Evolutionary conservation across 352 stramenopile species (phyloP).

Genomic region (Aphanomyces stellatus): DNA sequence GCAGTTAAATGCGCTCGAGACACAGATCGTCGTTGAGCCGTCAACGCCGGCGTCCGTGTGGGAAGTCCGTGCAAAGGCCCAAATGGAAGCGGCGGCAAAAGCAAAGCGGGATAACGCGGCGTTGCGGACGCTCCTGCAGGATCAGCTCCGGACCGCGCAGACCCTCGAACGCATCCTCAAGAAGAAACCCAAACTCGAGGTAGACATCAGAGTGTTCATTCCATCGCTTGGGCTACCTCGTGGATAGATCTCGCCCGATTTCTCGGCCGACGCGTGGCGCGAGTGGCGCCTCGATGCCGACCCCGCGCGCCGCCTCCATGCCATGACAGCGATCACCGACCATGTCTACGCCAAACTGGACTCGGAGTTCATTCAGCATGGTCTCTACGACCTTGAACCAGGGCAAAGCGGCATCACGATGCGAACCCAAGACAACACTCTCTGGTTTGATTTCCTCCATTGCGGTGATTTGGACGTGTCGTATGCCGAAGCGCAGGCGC

Average conservation of each 20-base stretch:
- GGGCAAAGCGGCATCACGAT: neutral
- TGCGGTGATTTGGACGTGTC: neutral
- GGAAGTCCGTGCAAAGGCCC: neutral
- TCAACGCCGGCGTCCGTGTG: neutral
- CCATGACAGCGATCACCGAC: conserved; percentile 2
- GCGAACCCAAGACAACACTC: neutral
- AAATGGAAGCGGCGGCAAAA: neutral
- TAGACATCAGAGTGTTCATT: neutral
- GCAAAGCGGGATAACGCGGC: neutral
- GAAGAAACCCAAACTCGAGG: neutral
- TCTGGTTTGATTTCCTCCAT: conserved; percentile 21
- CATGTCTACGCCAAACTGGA: conserved; percentile 12
- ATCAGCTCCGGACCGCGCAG: neutral
- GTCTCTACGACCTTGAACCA: conserved; percentile 13
- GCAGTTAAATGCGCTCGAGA: neutral
- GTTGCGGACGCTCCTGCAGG: neutral
- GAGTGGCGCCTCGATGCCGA: conserved; percentile 7
- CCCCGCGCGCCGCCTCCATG: neutral
- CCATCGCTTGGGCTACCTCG: no score
- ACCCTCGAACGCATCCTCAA: neutral
- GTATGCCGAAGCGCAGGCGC: neutral
- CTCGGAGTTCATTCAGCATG: conserved; percentile 17
- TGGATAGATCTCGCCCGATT: conserved; percentile 10
- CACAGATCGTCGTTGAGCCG: neutral
- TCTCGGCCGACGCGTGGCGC: conserved; percentile 7